Conservation (phyloP, 2,329 filamentous ascomycete genomes). For the Zopfia rhizophila region DNA sequence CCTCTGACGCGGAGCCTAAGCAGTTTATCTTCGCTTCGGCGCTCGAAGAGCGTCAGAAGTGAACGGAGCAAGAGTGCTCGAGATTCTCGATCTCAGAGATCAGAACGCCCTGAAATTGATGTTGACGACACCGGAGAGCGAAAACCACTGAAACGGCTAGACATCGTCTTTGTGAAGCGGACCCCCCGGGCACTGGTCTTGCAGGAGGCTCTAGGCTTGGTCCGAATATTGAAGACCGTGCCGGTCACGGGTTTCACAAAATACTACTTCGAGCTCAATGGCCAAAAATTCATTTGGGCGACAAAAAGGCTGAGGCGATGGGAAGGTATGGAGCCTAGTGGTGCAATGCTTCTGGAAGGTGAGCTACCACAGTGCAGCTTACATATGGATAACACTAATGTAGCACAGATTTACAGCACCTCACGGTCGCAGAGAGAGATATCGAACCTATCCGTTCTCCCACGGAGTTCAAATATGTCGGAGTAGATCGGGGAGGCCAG, state of each 20-base stretch:
- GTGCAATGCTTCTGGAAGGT: constrained; percentile 32
- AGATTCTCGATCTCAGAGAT: not conserved
- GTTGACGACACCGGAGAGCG: constrained; percentile 17
- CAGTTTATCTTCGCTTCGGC: constrained; percentile 9
- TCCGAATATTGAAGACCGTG: constrained; percentile 29
- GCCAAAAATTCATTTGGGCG: constrained; percentile 32
- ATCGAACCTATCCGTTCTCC: constrained; percentile 30
- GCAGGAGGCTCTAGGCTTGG: constrained; percentile 28
- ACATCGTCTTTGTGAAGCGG: constrained; percentile 37
- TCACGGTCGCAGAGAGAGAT: constrained; percentile 19
- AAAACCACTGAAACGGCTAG: constrained; percentile 29
- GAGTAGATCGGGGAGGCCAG: constrained; percentile 14
- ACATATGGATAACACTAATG: constrained; percentile 5
- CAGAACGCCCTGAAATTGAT: constrained; percentile 1
- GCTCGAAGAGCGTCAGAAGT: constrained; percentile 13
- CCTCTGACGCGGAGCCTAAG: constrained; percentile 12
- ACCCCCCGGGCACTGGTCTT: constrained; percentile 25
- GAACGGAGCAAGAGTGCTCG: constrained; percentile 14
- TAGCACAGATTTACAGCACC: constrained; percentile 29
- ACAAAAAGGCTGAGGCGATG: constrained; percentile 33
- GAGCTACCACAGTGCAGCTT: constrained; percentile 1
- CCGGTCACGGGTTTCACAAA: constrained; percentile 33
- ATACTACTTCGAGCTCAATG: constrained; percentile 37
- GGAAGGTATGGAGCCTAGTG: constrained; percentile 37
- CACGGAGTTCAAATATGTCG: constrained; percentile 27